Conservation (phyloP, 345 rosid species). For the Brassica carinata region DNA sequence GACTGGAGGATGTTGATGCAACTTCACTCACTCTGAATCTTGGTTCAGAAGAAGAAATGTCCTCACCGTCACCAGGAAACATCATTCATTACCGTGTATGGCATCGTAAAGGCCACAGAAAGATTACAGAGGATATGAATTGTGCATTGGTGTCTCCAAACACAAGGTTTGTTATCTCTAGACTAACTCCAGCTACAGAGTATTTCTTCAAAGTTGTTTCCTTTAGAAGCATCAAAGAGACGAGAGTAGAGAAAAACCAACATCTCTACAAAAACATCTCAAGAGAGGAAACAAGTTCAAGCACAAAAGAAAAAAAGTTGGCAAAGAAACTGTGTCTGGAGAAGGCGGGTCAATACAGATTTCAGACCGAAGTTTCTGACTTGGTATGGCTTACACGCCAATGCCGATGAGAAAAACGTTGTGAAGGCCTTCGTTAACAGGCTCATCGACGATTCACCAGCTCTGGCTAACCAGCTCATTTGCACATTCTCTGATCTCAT, state of each 20-base stretch:
- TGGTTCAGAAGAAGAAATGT: conserved; percentile 41
- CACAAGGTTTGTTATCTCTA: conserved; percentile 54
- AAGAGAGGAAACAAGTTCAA: conserved; percentile 5
- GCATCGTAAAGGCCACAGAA: conserved; percentile 59
- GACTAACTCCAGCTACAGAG: conserved; percentile 58
- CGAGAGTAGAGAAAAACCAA: conserved; percentile 48
- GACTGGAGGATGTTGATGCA: conserved; percentile 56
- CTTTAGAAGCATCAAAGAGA: conserved; percentile 44
- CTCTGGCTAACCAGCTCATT: no score
- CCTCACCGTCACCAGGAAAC: conserved; percentile 45
- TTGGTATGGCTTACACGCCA: neutral
- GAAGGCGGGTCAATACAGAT: neutral
- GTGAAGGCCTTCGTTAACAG: neutral
- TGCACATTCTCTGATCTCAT: no score
- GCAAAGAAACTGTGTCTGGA: neutral
- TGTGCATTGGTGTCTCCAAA: conserved; percentile 52
- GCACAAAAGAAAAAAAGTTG: neutral
- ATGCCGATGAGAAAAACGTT: neutral
- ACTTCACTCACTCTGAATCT: conserved; percentile 59
- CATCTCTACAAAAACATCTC: conserved; percentile 40
- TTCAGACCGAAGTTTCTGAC: neutral
- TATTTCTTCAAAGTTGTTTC: conserved; percentile 60
- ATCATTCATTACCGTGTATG: conserved; percentile 41
- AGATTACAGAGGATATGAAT: conserved; percentile 56
- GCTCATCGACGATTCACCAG: no score